phyloP scores from a whole-genome alignment of 768 basidiomycete species.

The Russula olivacea region DNA sequence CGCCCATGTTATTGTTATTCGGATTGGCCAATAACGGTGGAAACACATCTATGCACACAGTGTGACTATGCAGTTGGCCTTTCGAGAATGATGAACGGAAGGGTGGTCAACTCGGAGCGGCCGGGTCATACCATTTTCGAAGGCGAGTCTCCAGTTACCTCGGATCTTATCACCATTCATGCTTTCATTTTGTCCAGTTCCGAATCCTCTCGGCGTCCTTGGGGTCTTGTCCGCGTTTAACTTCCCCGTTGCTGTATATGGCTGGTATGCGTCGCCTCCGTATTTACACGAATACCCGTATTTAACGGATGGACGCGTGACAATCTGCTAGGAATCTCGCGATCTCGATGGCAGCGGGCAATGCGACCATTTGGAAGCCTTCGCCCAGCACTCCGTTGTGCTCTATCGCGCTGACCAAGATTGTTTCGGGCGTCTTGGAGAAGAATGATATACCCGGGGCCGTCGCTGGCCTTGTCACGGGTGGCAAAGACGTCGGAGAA shows the following conservation, averaged over 20 bases:
- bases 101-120: constrained; percentile 81
- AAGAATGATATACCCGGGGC: constrained; percentile 80
- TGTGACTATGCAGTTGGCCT: constrained; percentile 93
- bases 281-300: too few species aligned
- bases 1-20: not conserved
- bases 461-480: constrained; percentile 75
- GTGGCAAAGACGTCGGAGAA: constrained; percentile 75
- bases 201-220: constrained; percentile 78
- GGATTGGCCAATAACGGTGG: not conserved
- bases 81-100: constrained; percentile 91
- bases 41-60: constrained; percentile 36
- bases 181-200: constrained; percentile 45
- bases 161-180: not conserved
- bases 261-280: constrained; percentile 48
- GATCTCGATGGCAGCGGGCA: constrained; percentile 82
- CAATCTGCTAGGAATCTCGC: constrained; percentile 68
- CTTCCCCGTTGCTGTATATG: constrained; percentile 91
- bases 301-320: not conserved
- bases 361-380: constrained; percentile 95
- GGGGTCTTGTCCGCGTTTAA: constrained; percentile 88
- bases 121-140: constrained; percentile 89
- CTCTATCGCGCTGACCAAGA: constrained; percentile 85
- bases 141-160: constrained; percentile 39
- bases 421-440: constrained; percentile 76
- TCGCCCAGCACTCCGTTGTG: constrained; percentile 84